These are phyloP conservation scores for Fusarium paranaense DNA, from an alignment of 2,329 filamentous ascomycete genomes.

Conservation along the genomic window DNA sequence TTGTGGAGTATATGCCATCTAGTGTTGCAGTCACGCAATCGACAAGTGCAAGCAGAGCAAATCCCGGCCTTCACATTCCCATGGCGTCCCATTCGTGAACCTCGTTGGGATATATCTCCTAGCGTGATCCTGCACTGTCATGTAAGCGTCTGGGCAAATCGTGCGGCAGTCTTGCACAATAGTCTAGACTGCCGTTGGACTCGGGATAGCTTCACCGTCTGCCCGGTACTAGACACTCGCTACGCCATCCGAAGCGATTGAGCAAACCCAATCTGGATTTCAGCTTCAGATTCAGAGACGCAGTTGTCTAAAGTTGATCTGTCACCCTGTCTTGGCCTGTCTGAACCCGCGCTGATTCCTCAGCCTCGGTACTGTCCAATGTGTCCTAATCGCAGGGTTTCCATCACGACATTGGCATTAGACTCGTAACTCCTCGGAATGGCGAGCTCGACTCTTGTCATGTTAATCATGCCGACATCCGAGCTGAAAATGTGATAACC, in stretches of 20 bases:
- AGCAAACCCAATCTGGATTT: neutral
- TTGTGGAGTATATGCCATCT: slow-evolving; percentile 23
- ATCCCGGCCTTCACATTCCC: neutral
- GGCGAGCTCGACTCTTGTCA: neutral
- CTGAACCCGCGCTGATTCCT: neutral
- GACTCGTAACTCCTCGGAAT: neutral
- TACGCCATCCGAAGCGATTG: neutral
- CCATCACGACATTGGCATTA: slow-evolving; percentile 12
- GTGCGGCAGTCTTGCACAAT: neutral
- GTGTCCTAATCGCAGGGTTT: slow-evolving; percentile 4
- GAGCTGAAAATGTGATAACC: neutral
- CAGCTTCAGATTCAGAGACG: neutral
- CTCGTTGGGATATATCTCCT: neutral
- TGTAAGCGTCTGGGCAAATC: neutral
- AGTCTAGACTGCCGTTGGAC: neutral
- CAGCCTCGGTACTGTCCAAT: neutral
- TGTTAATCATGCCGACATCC: neutral
- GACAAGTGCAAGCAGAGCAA: neutral
- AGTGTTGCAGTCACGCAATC: slow-evolving; percentile 23
- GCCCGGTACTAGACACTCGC: neutral
- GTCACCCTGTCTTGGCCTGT: neutral
- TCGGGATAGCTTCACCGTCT: neutral
- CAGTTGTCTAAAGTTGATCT: too few species aligned
- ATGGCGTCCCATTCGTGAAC: neutral
- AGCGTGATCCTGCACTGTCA: neutral